A percentile compares a stretch with the other conserved stretches of the same genome.
These are phyloP conservation scores for Curvularia spicifera DNA, from an alignment of 2,329 filamentous ascomycete species.

Conservation along the genomic window DNA sequence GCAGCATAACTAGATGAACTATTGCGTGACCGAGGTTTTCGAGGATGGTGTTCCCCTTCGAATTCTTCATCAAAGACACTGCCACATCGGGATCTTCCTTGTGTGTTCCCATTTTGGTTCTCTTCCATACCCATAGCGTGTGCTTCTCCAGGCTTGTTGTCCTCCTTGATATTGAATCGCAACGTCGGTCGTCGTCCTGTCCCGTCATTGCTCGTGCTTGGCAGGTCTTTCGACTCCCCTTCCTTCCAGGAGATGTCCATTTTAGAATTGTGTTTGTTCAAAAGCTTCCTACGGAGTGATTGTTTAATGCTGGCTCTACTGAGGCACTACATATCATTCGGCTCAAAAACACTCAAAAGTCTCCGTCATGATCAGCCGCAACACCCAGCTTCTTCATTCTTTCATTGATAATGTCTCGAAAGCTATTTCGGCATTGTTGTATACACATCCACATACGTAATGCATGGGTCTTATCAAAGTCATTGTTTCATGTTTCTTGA, in stretches of 20 bases:
- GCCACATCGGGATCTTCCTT: too few species aligned
- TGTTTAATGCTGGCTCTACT: neutral
- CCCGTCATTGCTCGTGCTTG: neutral
- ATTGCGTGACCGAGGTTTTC: neutral
- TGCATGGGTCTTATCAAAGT: too few species aligned
- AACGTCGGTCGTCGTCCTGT: neutral
- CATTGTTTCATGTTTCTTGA: neutral
- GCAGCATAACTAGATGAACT: constrained; percentile 3
- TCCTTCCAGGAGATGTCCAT: neutral
- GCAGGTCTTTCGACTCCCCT: neutral
- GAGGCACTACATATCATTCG: neutral
- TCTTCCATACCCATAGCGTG: neutral
- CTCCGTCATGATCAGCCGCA: neutral
- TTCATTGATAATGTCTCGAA: neutral
- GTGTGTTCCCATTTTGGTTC: neutral
- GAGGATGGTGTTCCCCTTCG: neutral
- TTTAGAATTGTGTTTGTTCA: neutral
- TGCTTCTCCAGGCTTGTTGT: neutral
- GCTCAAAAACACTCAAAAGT: neutral
- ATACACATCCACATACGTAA: neutral
- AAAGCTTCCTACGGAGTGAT: neutral
- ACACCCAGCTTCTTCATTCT: neutral
- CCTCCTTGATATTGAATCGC: neutral
- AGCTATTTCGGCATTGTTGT: neutral
- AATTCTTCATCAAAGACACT: neutral